Conservation (phyloP, 2,329 filamentous ascomycete species). For the Scedosporium minutisporum region DNA sequence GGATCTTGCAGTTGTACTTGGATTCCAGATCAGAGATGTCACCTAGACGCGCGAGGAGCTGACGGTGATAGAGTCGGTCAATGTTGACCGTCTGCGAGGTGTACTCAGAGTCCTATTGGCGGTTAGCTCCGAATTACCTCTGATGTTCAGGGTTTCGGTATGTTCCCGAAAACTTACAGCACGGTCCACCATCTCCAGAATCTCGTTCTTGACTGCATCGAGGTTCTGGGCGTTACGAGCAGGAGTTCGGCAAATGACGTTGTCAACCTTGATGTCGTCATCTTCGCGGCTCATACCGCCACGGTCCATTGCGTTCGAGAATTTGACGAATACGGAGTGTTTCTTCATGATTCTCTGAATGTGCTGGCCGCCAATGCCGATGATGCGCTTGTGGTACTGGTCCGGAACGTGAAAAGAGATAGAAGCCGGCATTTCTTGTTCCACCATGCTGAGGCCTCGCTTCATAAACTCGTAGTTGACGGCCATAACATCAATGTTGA, state of each 20-base stretch:
- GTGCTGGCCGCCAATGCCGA: conserved; percentile 94
- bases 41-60: conserved; percentile 76
- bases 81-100: conserved; percentile 89
- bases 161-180: conserved; percentile 45
- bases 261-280: conserved; percentile 97
- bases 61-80: conserved; percentile 89
- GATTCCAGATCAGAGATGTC: conserved; percentile 94
- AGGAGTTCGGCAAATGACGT: conserved; percentile 95
- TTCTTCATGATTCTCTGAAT: conserved; percentile 99
- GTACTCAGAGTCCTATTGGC: conserved; percentile 75
- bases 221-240: conserved; percentile 94
- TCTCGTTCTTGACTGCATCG: conserved; percentile 96
- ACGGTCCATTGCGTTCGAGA: conserved; percentile 97
- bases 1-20: conserved; percentile 99
- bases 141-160: not conserved
- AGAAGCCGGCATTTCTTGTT: conserved; percentile 98
- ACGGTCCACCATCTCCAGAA: conserved; percentile 98
- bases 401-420: conserved; percentile 99
- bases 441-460: conserved; percentile 82
- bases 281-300: conserved; percentile 89
- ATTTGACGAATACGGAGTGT: conserved; percentile 99
- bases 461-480: conserved; percentile 90
- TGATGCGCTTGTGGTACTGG: conserved; percentile 98
- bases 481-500: conserved; percentile 96
- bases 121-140: conserved; percentile 8